Conservation (phyloP, 345 rosid species). For the Syzygium aromaticum region DNA sequence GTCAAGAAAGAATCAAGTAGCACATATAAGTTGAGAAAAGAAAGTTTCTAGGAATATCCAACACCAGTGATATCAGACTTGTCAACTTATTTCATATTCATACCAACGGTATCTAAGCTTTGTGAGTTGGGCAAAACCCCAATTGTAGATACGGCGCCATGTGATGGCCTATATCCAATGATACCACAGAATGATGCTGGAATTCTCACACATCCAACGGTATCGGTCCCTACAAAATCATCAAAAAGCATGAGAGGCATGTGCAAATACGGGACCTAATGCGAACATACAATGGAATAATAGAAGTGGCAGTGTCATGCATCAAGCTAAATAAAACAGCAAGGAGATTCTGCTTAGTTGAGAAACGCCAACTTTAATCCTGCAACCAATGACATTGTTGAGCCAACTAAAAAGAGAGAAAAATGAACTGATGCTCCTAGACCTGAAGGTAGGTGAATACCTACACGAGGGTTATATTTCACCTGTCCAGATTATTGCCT, state of each 20-base stretch:
- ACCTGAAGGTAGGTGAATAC: neutral
- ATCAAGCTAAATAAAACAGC: neutral
- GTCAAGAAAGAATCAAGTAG: neutral
- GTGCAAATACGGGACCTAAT: neutral
- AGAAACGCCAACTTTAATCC: neutral
- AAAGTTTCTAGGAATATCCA: neutral
- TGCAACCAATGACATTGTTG: neutral
- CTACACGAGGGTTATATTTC: neutral
- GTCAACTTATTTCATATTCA: neutral
- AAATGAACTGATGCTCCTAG: neutral
- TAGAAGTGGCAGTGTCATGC: neutral
- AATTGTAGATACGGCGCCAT: constrained; percentile 58
- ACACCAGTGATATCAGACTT: neutral
- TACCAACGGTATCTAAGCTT: constrained; percentile 83
- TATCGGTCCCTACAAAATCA: constrained; percentile 59
- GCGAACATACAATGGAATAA: neutral
- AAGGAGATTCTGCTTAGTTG: neutral
- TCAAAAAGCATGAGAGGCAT: neutral
- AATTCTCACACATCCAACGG: constrained; percentile 63
- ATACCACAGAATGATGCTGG: constrained; percentile 93
- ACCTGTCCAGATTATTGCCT: neutral
- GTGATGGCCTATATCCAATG: constrained; percentile 87
- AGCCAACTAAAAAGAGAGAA: neutral
- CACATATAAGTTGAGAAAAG: neutral
- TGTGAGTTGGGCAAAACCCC: constrained; percentile 85